Conservation (phyloP, 441 rosid species). For the Corymbia calophylla region DNA sequence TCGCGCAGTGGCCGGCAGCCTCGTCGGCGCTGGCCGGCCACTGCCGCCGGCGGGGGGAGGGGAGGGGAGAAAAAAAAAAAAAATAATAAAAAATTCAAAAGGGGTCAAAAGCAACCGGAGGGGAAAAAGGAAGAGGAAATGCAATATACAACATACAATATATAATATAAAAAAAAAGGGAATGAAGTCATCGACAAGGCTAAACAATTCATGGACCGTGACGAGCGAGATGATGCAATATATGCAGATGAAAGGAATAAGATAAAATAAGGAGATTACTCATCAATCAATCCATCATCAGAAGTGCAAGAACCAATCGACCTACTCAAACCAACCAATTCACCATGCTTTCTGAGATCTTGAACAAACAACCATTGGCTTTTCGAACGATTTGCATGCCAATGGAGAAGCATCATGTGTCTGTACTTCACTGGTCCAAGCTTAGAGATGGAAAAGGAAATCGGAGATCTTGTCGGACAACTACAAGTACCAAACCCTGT, state of each 20-base stretch:
- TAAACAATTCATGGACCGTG: neutral
- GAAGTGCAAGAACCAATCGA: neutral
- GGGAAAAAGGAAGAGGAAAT: neutral
- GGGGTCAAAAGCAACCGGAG: neutral
- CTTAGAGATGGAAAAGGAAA: neutral
- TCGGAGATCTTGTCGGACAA: neutral
- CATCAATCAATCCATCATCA: neutral
- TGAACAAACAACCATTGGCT: neutral
- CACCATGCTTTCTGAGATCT: neutral
- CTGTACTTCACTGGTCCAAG: neutral
- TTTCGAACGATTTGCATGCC: neutral
- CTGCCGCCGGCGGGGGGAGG: no score
- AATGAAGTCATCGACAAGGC: neutral
- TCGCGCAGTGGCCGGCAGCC: no score
- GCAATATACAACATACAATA: no score
- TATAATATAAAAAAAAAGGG: neutral
- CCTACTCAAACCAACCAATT: neutral
- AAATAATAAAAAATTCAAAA: no score
- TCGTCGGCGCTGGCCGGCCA: no score
- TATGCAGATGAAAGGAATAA: neutral
- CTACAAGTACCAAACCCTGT: neutral
- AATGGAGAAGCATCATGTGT: neutral
- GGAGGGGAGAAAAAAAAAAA: no score
- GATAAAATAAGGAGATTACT: neutral
- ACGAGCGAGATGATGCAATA: neutral